Percentiles rank a stretch among this genome's conserved stretches.
Conservation (phyloP, 2,329 filamentous ascomycete genomes). For the Diaporthe ampelina region DNA sequence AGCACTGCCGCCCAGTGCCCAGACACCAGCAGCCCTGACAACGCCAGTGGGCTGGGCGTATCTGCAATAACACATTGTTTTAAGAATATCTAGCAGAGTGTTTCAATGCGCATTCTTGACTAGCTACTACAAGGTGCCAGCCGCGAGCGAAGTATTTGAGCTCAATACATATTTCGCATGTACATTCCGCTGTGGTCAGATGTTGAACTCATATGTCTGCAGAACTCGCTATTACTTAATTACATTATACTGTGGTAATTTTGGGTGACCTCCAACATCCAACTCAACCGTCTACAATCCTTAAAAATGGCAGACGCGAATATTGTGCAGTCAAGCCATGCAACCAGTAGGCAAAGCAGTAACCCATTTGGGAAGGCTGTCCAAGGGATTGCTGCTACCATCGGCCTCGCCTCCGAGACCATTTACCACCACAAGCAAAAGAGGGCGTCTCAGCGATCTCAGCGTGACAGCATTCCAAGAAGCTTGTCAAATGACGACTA, state of each 20-base stretch:
- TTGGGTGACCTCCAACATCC: not conserved
- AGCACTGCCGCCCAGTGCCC: conserved; percentile 13
- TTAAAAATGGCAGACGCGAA: not conserved
- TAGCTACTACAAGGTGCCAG: not conserved
- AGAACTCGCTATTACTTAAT: too few relatives aligned
- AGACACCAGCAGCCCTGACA: conserved; percentile 6
- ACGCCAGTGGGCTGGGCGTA: not conserved
- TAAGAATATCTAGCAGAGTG: too few relatives aligned
- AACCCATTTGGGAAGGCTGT: conserved; percentile 39
- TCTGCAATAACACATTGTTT: too few relatives aligned
- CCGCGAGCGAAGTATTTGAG: not conserved
- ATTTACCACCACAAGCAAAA: conserved; percentile 43
- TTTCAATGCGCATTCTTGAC: not conserved
- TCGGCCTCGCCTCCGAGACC: conserved; percentile 43
- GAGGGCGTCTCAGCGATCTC: conserved; percentile 9
- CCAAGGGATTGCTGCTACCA: conserved; percentile 40
- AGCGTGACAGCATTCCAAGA: not conserved
- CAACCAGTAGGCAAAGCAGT: not conserved
- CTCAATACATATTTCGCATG: not conserved
- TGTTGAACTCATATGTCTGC: too few relatives aligned
- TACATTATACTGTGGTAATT: rapidly evolving
- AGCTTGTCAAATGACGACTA: not conserved
- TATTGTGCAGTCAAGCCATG: not conserved
- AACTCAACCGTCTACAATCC: not conserved
- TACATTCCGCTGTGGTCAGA: not conserved